phyloP scores from a whole-genome alignment of 768 basidiomycete species.

The Terana coerulea region DNA sequence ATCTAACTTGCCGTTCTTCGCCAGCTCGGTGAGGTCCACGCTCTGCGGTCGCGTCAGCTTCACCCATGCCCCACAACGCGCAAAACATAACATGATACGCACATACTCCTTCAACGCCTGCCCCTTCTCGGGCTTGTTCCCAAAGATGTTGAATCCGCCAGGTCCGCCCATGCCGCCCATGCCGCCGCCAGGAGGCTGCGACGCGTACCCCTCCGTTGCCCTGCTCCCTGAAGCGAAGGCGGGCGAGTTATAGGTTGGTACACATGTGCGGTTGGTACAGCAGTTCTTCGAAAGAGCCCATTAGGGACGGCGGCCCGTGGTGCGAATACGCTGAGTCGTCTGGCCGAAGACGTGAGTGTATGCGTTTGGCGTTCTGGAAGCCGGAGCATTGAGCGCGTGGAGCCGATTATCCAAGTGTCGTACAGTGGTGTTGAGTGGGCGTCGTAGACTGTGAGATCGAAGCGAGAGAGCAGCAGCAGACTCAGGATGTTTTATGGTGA shows the following conservation, averaged over 20 bases:
- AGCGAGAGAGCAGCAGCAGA: not conserved
- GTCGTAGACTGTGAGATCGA: not conserved
- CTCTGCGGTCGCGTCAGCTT: conserved; percentile 46
- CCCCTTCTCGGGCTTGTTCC: conserved; percentile 67
- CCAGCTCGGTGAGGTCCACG: conserved; percentile 80
- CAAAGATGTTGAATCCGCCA: conserved; percentile 41
- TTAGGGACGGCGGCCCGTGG: not conserved
- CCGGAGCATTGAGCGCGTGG: not conserved
- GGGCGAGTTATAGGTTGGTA: not conserved
- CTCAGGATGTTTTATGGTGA: not conserved
- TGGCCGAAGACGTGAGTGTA: not conserved
- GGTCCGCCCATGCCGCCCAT: conserved; percentile 52
- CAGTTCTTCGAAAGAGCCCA: not conserved
- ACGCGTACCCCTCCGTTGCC: conserved; percentile 45
- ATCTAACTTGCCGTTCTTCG: conserved; percentile 81
- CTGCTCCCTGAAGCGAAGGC: not conserved
- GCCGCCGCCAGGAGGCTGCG: conserved; percentile 40
- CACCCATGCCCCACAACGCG: too few relatives aligned
- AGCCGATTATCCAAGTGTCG: not conserved
- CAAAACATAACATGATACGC: conserved; percentile 24
- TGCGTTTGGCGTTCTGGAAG: not conserved
- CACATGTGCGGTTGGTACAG: not conserved
- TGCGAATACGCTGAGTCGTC: not conserved
- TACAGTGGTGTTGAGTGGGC: not conserved
- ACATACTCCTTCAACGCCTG: conserved; percentile 83